A percentile compares a stretch with the other conserved stretches of the same genome.
Evolutionary conservation across 2,329 filamentous ascomycete genomes (phyloP).

Genomic region (Corinectria fuckeliana): DNA sequence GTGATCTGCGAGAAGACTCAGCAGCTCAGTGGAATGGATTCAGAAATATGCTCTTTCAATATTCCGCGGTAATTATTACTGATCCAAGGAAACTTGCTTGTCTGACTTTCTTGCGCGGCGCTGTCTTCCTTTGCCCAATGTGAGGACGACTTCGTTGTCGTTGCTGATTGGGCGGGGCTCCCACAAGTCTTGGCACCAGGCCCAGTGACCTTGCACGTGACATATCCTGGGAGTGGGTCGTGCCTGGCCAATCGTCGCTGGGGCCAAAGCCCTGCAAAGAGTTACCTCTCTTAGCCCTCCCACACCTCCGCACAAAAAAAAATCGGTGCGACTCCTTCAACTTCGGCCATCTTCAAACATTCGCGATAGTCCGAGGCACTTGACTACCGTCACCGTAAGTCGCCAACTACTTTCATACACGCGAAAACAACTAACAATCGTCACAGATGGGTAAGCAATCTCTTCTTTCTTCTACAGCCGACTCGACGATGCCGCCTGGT

Average conservation of each 20-base stretch:
- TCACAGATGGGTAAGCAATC: conserved; percentile 66
- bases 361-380: conserved; percentile 52
- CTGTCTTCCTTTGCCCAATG: conserved; percentile 11
- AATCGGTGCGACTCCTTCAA: conserved; percentile 46
- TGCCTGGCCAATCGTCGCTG: conserved; percentile 43
- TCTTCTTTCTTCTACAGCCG: conserved; percentile 32
- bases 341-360: conserved; percentile 49
- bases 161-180: conserved; percentile 34
- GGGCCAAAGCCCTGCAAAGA: conserved; percentile 47
- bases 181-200: not conserved
- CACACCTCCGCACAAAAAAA: conserved; percentile 52
- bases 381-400: conserved; percentile 59
- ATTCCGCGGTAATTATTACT: conserved; percentile 14
- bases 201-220: conserved; percentile 35
- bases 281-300: conserved; percentile 46
- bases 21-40: not conserved
- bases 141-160: conserved; percentile 3
- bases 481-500: conserved; percentile 35
- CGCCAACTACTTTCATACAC: conserved; percentile 41
- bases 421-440: conserved; percentile 47
- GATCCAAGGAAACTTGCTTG: not conserved
- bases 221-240: conserved; percentile 14
- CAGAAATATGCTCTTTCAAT: conserved; percentile 3
- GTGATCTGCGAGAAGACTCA: not conserved
- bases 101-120: not conserved